phyloP scores from a whole-genome alignment of 2,329 filamentous ascomycete genomes.

The Venturia asperata region DNA sequence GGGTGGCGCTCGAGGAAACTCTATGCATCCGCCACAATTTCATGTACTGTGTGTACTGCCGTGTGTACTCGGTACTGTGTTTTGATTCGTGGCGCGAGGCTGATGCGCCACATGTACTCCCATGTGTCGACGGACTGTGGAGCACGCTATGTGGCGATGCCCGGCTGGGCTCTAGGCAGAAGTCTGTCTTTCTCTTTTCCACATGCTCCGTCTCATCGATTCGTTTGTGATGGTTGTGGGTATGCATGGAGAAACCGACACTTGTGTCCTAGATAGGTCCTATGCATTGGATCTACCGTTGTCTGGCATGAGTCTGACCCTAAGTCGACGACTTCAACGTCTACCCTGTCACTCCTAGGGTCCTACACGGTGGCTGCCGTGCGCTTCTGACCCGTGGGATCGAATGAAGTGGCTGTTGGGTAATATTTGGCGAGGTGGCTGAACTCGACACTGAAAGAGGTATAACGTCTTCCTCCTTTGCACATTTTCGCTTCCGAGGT shows the following conservation, averaged over 20 bases:
- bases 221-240: neutral
- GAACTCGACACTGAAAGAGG: neutral
- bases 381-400: constrained; percentile 5
- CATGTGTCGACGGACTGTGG: neutral
- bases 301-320: neutral
- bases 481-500: neutral
- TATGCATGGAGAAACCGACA: no score
- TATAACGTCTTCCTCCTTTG: neutral
- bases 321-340: neutral
- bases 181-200: neutral
- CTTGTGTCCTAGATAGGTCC: no score
- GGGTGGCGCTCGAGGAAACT: no score
- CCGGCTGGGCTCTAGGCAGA: neutral
- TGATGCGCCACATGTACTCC: neutral
- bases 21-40: constrained; percentile 1
- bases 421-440: neutral
- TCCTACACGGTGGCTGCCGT: neutral
- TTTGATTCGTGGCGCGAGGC: no score
- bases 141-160: neutral
- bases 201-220: no score
- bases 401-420: neutral
- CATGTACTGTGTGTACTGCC: neutral
- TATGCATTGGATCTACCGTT: neutral
- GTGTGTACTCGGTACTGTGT: no score
- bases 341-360: neutral